These are phyloP conservation scores for Pezicula radicicola DNA, from an alignment of 2,329 filamentous ascomycete species.

Conservation along the genomic window DNA sequence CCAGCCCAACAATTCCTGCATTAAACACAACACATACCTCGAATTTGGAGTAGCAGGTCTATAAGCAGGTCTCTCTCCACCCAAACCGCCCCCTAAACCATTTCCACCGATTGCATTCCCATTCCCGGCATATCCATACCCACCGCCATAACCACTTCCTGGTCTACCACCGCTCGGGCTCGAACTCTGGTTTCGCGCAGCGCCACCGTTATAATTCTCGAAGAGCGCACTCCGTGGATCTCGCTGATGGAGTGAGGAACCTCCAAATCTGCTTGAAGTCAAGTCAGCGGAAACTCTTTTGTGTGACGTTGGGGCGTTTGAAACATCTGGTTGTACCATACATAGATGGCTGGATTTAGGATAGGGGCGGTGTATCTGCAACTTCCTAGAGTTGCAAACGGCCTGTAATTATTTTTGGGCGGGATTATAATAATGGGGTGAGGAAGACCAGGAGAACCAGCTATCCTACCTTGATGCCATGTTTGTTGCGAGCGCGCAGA, in stretches of 20 bases:
- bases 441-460: background rate
- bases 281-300: too few relatives aligned
- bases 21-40: conserved; percentile 42
- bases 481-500: conserved; percentile 8
- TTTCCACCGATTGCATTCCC: conserved; percentile 23
- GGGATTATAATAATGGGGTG: background rate
- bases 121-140: conserved; percentile 50
- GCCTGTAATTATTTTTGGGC: background rate
- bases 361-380: too few relatives aligned
- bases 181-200: conserved; percentile 6
- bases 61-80: conserved; percentile 40
- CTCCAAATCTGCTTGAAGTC: conserved; percentile 53
- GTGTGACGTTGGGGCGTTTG: too few relatives aligned
- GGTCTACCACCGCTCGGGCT: conserved; percentile 12
- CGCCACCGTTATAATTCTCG: conserved; percentile 65
- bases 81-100: conserved; percentile 17
- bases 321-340: background rate
- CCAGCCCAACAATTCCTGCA: too few relatives aligned
- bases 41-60: conserved; percentile 70
- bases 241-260: conserved; percentile 69
- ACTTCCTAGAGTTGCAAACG: too few relatives aligned
- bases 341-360: too few relatives aligned
- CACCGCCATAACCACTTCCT: conserved; percentile 39
- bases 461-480: conserved; percentile 26
- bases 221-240: conserved; percentile 72